These are phyloP conservation scores for Trametes hirsuta DNA, from an alignment of 1,284 basidiomycete genomes.

Conservation along the genomic window DNA sequence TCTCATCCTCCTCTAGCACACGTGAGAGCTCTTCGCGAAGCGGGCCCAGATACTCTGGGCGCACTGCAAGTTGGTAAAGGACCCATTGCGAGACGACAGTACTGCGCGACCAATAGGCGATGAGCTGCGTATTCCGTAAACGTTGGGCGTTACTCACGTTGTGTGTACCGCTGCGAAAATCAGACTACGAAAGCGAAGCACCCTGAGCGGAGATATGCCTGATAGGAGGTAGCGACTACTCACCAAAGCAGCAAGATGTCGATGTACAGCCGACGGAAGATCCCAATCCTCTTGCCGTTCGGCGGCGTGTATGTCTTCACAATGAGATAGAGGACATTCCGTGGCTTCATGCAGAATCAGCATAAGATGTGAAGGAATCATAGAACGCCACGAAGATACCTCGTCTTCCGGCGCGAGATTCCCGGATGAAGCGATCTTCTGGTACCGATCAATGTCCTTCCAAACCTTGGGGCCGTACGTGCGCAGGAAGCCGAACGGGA, in stretches of 20 bases:
- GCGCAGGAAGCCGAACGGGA: conserved; percentile 28
- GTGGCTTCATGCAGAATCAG: conserved; percentile 15
- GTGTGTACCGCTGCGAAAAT: conserved; percentile 44
- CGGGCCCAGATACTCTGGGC: conserved; percentile 43
- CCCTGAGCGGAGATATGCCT: neutral
- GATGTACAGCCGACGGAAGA: conserved; percentile 25
- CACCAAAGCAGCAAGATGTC: conserved; percentile 27
- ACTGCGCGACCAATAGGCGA: conserved; percentile 17
- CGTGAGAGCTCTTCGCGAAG: conserved; percentile 46
- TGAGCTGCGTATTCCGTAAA: neutral
- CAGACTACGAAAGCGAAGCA: conserved; percentile 26
- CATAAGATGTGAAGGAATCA: neutral
- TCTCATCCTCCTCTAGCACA: conserved; percentile 31
- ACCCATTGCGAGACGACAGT: conserved; percentile 42
- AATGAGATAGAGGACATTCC: conserved; percentile 27
- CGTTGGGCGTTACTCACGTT: conserved; percentile 30
- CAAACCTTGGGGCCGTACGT: conserved; percentile 27
- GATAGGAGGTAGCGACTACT: conserved; percentile 1
- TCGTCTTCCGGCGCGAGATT: conserved; percentile 20
- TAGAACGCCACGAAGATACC: conserved; percentile 14
- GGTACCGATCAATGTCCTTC: conserved; percentile 27
- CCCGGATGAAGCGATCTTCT: conserved; percentile 19
- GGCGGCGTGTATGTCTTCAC: conserved; percentile 26
- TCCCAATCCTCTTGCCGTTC: conserved; percentile 21
- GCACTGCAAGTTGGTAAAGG: conserved; percentile 46